Base-by-base conservation (phyloP, 192 early-diverging fungal species). In the Coemansia guatemalensis region DNA sequence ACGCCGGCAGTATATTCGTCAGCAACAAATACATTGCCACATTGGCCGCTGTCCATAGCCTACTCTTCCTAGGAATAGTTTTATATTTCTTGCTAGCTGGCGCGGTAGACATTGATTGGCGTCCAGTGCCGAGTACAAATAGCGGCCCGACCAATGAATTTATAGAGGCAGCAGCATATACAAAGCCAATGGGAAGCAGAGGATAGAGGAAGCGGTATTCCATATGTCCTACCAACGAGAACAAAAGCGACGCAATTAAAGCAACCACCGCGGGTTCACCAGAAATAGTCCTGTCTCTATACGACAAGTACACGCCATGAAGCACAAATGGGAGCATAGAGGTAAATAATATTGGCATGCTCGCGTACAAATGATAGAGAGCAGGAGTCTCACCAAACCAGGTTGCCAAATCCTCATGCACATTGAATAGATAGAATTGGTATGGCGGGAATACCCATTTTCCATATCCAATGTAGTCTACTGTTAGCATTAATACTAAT, bases 191-290 rank as follows among this genome's bases (percentile, higher is more conserved):
- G 44, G 97, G 90, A 29, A 99, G 71, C 12, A 96, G 73, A 4
- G 93, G 93, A 50, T 88, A 89, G n/a, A 99, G 71, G 70, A 99
- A 99, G 6, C 97, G 87, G 70, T 93, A 95, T 73, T 99, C 97
- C 83, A 97, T 99, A 61, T 99, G 97, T 9, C 85, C 64, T 2
- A 94, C 73, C 24, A 92, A 52, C 48, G 89, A 93, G 64, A 93
- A 94, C n/a, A 90, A 69, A 4, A 72, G 47, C 20, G 85, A 48
- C 4, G 87, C 84, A 64, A 81, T 84, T 8, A 73, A 27, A 11
- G 82, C 67, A 7, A 91, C 72, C 11, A 68, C 24, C 0, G 76
- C 67, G 11, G 79, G 79, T 53, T 73, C 64, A 1, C 48, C n/a
- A 18, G 67, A 27, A 14, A 53, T 61, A 1, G 8, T 4, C 1